Conservation (phyloP, 441 rosid species). For the Macaranga tanarius region DNA sequence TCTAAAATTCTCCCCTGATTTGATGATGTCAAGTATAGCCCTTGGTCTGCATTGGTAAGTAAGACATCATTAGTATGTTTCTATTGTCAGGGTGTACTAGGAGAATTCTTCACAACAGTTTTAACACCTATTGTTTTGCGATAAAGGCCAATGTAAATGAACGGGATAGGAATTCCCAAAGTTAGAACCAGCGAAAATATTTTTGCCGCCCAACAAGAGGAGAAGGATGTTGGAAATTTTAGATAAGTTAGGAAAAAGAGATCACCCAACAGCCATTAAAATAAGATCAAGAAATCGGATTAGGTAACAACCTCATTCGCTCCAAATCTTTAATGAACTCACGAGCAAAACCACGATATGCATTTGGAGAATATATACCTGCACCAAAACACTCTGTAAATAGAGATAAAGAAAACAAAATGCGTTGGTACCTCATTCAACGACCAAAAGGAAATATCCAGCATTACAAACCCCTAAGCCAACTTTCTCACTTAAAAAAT, state of each 20-base stretch:
- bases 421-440: neutral
- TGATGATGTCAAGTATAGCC: slow-evolving; percentile 81
- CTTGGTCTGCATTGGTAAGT: slow-evolving; percentile 57
- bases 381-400: slow-evolving; percentile 15
- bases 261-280: neutral
- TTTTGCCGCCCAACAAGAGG: neutral
- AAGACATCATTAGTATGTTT: slow-evolving; percentile 5
- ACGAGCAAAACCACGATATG: slow-evolving; percentile 74
- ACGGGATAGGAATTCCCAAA: too few relatives aligned
- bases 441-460: neutral
- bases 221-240: neutral
- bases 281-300: neutral
- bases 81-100: neutral
- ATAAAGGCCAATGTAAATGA: too few relatives aligned
- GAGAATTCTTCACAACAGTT: neutral
- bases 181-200: neutral
- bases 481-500: neutral
- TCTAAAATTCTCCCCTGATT: slow-evolving; percentile 88
- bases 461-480: neutral
- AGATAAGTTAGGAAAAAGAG: neutral
- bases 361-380: slow-evolving; percentile 84
- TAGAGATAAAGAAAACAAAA: slow-evolving; percentile 2
- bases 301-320: slow-evolving; percentile 60
- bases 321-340: slow-evolving; percentile 86
- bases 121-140: neutral